These are phyloP conservation scores for Radiomyces spectabilis DNA, from an alignment of 192 early-diverging fungal species.

Conservation along the genomic window DNA sequence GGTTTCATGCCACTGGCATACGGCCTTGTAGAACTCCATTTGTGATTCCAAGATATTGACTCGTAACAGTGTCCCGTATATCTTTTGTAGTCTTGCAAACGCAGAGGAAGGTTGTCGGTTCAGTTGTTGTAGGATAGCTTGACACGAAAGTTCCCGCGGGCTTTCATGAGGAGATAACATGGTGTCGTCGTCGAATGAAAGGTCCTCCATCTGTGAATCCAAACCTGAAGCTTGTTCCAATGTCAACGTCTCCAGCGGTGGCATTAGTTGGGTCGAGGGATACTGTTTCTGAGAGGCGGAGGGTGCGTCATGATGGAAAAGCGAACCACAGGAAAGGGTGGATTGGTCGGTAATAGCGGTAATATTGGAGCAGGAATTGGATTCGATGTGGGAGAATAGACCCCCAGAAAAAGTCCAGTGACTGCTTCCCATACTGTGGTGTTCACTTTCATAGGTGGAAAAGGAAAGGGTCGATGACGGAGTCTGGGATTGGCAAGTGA, in stretches of 20 bases:
- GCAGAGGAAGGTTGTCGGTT: not conserved
- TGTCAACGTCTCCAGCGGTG: not conserved
- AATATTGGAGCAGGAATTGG: constrained; percentile 2
- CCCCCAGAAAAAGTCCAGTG: constrained; percentile 4
- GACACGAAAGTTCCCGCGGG: too few species aligned
- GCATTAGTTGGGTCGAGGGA: not conserved
- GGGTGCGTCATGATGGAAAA: not conserved
- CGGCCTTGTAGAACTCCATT: not conserved
- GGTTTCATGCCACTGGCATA: not conserved
- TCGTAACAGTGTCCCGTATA: not conserved
- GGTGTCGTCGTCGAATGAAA: too few species aligned
- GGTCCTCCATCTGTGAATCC: too few species aligned
- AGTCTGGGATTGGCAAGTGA: too few species aligned
- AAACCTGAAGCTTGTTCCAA: not conserved
- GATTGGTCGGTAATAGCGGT: constrained; percentile 11
- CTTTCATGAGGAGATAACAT: too few species aligned
- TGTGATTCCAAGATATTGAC: not conserved
- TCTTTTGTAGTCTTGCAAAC: not conserved
- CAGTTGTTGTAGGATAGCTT: not conserved
- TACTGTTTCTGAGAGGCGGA: not conserved
- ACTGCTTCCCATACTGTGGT: too few species aligned
- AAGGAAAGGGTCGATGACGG: too few species aligned
- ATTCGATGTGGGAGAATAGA: constrained; percentile 7
- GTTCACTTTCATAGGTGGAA: too few species aligned
- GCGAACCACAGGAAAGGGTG: not conserved